Percentiles rank a stretch among this genome's conserved stretches.
phyloP scores from a whole-genome alignment of 805 yeast species.

The Candida chilensis region DNA sequence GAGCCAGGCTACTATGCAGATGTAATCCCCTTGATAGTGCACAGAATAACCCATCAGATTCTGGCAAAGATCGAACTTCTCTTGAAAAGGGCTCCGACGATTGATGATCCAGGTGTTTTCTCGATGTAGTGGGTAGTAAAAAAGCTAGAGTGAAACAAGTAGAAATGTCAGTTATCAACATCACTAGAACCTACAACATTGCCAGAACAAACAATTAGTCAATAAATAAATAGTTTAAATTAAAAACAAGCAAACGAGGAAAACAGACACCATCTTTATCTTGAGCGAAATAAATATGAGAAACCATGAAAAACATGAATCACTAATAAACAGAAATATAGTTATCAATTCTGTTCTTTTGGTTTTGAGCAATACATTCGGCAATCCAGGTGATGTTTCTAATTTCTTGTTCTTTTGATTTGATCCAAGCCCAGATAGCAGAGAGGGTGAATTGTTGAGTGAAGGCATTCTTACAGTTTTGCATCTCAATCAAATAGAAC shows the following conservation, averaged over 20 bases:
- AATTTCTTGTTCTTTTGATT: conserved; percentile 92
- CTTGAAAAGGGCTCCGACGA: no score
- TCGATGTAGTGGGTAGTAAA: no score
- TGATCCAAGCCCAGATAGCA: conserved; percentile 94
- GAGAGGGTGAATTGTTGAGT: conserved; percentile 92
- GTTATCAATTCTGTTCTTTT: conserved; percentile 85
- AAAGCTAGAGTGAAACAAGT: no score
- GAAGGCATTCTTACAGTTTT: conserved; percentile 82
- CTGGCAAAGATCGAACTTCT: no score
- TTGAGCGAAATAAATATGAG: no score
- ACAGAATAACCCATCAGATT: no score
- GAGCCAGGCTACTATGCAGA: no score
- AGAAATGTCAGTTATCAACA: no score
- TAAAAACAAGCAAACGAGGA: neutral
- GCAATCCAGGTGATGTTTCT: conserved; percentile 99
- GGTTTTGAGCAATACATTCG: conserved; percentile 98
- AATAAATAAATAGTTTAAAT: conserved; percentile 2
- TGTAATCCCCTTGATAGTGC: no score
- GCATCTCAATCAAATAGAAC: conserved; percentile 89
- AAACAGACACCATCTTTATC: no score
- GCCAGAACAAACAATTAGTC: conserved; percentile 21
- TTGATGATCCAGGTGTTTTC: no score
- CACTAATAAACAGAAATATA: conserved; percentile 76
- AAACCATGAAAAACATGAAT: no score
- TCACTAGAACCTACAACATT: conserved; percentile 10